These are phyloP conservation scores for Phoenix dactylifera DNA, from an alignment of 176 grass and related monocot species.

Conservation along the genomic window DNA sequence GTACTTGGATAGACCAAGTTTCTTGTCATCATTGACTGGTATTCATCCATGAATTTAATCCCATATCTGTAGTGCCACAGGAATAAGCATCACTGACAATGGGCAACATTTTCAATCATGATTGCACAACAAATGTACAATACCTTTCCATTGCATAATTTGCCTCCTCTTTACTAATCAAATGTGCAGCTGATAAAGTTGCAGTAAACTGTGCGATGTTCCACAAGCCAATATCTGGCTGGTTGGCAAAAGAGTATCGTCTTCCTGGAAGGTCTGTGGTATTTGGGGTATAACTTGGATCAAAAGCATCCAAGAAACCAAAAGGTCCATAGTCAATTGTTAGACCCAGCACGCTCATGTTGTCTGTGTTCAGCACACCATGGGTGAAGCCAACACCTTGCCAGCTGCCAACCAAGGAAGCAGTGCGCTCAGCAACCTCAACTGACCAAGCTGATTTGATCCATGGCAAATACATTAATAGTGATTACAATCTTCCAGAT, in stretches of 20 bases:
- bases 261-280: slow-evolving; percentile 84
- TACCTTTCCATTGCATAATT: slow-evolving; percentile 98
- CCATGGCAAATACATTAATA: not conserved
- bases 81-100: not conserved
- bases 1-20: slow-evolving; percentile 78
- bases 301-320: slow-evolving; percentile 96
- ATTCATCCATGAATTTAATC: slow-evolving; percentile 97
- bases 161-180: slow-evolving; percentile 82
- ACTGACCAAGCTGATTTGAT: slow-evolving; percentile 79
- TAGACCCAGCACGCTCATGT: slow-evolving; percentile 89
- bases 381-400: slow-evolving; percentile 99
- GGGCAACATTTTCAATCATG: not conserved
- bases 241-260: slow-evolving; percentile 94
- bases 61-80: slow-evolving; percentile 49
- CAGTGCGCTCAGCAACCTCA: slow-evolving; percentile 90
- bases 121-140: not conserved
- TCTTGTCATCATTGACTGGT: slow-evolving; percentile 90
- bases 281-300: slow-evolving; percentile 87
- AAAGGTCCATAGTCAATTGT: slow-evolving; percentile 98
- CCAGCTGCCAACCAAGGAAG: slow-evolving; percentile 78
- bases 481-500: no score
- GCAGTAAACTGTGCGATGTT: slow-evolving; percentile 90
- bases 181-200: slow-evolving; percentile 53
- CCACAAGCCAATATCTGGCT: slow-evolving; percentile 94
- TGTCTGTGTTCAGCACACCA: slow-evolving; percentile 96